Base-by-base conservation (phyloP, 2,329 filamentous ascomycete genomes). In the Calonectria pauciramosa region DNA sequence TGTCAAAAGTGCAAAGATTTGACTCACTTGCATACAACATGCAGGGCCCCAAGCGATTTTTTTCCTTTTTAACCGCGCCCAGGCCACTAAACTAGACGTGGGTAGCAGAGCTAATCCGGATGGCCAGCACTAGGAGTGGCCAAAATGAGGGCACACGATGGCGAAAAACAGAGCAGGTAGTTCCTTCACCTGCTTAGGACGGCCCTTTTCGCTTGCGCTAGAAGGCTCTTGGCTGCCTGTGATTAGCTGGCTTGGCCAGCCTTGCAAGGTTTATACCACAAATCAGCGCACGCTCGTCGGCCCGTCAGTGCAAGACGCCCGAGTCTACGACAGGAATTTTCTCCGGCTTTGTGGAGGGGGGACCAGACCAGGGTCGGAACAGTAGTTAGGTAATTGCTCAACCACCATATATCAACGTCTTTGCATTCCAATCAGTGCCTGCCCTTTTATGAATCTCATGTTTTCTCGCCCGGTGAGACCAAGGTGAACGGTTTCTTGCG, bases 181-280 rank as follows among this genome's bases (percentile, higher is more conserved):
- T 52, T 72, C 63, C 30, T 66, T 63, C 38, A 72, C 63, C 23
- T 34, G 38, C 36, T 66, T 56, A 54, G 44, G 68, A 54, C 36
- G 30, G 44, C n/a, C 47, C 41, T 28, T 65, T 47, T 16, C 54
- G 30, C 32, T 54, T 14, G 60, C 68, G 68, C 68, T 71, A 71
- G 11, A 26, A 34, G 16, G 16, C 34, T 60, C 41, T 41, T 14
- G 34, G 16, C 47, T 41, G n/a, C 20, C 56, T 70, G 32, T 72
- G 73, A 70, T 66, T 68, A 51, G 59, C 51, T 54, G 71, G 75
- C 59, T 41, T 60, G 52, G 38, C 41, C 64, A 18, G 38, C 49
- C 44, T 59, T 51, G 59, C 79, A 75, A 77, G 73, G 47, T 78
- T 80, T 80, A 77, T 79, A 76, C 74, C 77, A 75, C 79, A 75